Evolutionary conservation across 192 early-diverging fungal genomes (phyloP).

Genomic region (Rhizoclosmatium sp.): DNA sequence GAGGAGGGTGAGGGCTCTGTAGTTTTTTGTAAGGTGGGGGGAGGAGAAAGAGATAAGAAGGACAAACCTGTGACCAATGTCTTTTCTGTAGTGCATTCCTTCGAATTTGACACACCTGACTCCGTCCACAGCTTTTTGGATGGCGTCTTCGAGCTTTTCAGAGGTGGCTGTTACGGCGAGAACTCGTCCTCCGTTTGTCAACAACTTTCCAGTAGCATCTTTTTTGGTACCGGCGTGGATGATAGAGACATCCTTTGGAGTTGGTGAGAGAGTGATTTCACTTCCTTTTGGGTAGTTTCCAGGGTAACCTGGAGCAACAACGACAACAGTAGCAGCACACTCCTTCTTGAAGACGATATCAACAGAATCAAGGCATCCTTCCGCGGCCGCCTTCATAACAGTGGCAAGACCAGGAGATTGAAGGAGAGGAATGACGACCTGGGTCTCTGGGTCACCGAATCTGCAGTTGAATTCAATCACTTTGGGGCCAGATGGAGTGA

Average conservation of each 20-base stretch:
- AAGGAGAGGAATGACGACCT: conserved; percentile 91
- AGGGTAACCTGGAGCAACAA: conserved; percentile 94
- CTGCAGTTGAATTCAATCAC: conserved; percentile 98
- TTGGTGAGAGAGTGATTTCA: conserved; percentile 69
- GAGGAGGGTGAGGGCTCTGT: conserved; percentile 59
- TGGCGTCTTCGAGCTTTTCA: conserved; percentile 75
- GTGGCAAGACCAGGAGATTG: conserved; percentile 85
- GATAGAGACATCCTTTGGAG: conserved; percentile 63
- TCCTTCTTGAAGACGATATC: conserved; percentile 73
- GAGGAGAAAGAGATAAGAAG: too few species aligned
- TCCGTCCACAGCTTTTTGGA: conserved; percentile 78
- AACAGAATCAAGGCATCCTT: conserved; percentile 91
- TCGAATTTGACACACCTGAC: conserved; percentile 77
- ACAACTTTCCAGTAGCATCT: conserved; percentile 62
- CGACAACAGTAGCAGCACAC: conserved; percentile 90
- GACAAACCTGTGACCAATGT: conserved; percentile 81
- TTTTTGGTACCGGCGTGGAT: conserved; percentile 93
- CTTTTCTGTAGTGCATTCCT: conserved; percentile 85
- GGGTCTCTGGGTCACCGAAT: conserved; percentile 98
- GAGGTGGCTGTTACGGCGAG: conserved; percentile 89
- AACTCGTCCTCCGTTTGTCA: conserved; percentile 95
- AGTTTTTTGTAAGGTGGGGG: too few species aligned
- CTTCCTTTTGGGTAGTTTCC: conserved; percentile 84
- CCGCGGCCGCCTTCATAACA: conserved; percentile 85
- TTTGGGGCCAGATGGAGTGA: conserved; percentile 89